Base-by-base conservation (phyloP, 225 moss, liverwort and hornwort species). In the Ulota crispa region DNA sequence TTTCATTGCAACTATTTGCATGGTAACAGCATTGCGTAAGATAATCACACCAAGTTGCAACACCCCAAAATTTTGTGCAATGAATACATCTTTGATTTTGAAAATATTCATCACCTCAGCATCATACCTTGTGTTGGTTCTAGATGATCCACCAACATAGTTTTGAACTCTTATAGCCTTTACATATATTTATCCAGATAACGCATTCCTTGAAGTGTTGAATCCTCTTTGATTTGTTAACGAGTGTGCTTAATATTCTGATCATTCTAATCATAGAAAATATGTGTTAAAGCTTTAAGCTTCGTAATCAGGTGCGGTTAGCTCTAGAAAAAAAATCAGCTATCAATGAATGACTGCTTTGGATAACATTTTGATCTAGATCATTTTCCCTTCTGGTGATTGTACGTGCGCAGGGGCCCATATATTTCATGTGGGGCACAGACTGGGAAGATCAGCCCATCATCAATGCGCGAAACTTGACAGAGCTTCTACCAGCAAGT, bases 361-460 rank as follows among this genome's bases (percentile, higher is more conserved):
- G n/a, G 31, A 24, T 43, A 13, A 54, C 19, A 37, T 45, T 5
- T 3, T 52, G 13, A 52, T 47, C 27, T 47, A 16, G 23, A 14
- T 41, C 15, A 21, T 73, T 68, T 71, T 76, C 64, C 42, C 10
- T 66, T 62, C 41, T 83, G 15, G 20, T 75, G 42, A 31, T 64
- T 74, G 23, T 52, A 4, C 16, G n/a, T 56, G 41, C 31, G 39
- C 82, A 95, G 93, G 95, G 95, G 53, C 95, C 95, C 21, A 88
- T 95, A 77, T 95, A 95, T 78, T 92, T 93, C 83, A 92, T 95
- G 93, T 95, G 95, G 95, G 95, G 95, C 53, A 95, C 93, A 16
- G 95, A 95, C 87, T 95, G 93, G 95, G 95, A 95, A 78, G 95
- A 95, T 75, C 95, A 95, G 81, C 95, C 95, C 4, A 85, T 93